Conservation (phyloP, 2,329 filamentous ascomycete species). For the Venturia aucupariae region DNA sequence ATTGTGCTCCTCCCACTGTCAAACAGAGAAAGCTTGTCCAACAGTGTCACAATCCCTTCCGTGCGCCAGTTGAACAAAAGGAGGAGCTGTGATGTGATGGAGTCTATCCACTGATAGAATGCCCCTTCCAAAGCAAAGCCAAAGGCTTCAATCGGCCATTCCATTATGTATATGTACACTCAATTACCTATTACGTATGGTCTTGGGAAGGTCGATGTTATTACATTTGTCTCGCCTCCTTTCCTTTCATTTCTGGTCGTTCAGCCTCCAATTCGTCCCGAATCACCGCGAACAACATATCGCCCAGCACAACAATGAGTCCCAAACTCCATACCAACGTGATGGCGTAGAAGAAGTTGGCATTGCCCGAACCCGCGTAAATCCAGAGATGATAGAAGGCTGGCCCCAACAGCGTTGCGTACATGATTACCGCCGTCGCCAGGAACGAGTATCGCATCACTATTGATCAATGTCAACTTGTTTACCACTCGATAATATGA, state of each 20-base stretch:
- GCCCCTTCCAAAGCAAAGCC: no score
- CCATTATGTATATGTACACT: no score
- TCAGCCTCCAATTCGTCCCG: conserved; percentile 92
- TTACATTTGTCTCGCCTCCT: conserved; percentile 77
- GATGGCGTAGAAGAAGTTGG: conserved; percentile 99
- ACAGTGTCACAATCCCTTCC: no score
- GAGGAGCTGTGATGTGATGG: no score
- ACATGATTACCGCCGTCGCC: conserved; percentile 71
- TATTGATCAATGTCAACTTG: conserved; percentile 28
- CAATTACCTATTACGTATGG: no score
- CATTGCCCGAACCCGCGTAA: conserved; percentile 93
- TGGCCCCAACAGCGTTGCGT: conserved; percentile 79
- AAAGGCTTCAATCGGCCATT: no score
- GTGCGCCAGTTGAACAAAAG: no score
- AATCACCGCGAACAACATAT: conserved; percentile 78
- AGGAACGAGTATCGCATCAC: conserved; percentile 93
- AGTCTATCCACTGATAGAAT: no score
- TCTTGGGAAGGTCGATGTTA: neutral
- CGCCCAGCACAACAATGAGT: conserved; percentile 75
- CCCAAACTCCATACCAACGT: conserved; percentile 97
- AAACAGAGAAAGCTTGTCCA: no score
- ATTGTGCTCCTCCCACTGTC: no score
- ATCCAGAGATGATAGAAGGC: conserved; percentile 98
- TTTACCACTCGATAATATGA: neutral
- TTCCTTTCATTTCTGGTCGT: conserved; percentile 79